A percentile compares a stretch with the other conserved stretches of the same genome.
These are phyloP conservation scores for Vitis labrusca DNA, from an alignment of 164 flowering plant genomes.

Conservation along the genomic window DNA sequence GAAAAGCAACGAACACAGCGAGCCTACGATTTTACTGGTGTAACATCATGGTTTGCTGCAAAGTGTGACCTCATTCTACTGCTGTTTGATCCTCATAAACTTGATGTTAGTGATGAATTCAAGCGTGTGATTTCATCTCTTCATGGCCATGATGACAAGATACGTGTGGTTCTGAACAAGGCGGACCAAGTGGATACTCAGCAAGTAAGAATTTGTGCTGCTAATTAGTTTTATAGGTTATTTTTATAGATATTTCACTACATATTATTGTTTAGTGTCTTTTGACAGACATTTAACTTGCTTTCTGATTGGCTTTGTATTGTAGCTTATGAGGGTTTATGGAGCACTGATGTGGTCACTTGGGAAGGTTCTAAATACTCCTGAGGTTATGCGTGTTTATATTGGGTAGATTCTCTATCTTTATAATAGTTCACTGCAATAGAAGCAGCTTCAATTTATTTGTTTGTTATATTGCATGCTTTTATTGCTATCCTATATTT, in stretches of 20 bases:
- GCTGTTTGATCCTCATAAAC: slow-evolving; percentile 94
- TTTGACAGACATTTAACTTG: neutral
- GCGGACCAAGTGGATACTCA: slow-evolving; percentile 99
- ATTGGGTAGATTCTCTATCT: slow-evolving; percentile 48
- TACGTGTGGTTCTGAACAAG: slow-evolving; percentile 94
- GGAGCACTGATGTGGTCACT: slow-evolving; percentile 87
- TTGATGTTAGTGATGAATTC: slow-evolving; percentile 96
- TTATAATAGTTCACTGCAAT: too few relatives aligned
- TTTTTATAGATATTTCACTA: neutral
- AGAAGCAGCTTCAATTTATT: too few relatives aligned
- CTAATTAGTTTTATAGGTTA: neutral
- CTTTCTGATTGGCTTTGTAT: neutral
- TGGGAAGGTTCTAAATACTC: slow-evolving; percentile 75
- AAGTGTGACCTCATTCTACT: slow-evolving; percentile 92
- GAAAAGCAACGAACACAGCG: slow-evolving; percentile 97
- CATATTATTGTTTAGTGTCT: neutral
- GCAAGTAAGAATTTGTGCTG: slow-evolving; percentile 49
- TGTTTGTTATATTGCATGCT: too few relatives aligned
- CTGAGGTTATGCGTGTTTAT: slow-evolving; percentile 74
- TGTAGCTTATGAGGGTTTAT: slow-evolving; percentile 82
- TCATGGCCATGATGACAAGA: slow-evolving; percentile 97
- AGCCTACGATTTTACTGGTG: slow-evolving; percentile 96
- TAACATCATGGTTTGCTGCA: slow-evolving; percentile 98
- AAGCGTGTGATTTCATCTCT: slow-evolving; percentile 91
- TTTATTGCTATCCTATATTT: too few relatives aligned